A percentile compares a stretch with the other conserved stretches of the same genome.
These are phyloP conservation scores for Beauveria sp. DNA, from an alignment of 2,329 filamentous ascomycete genomes.

Conservation along the genomic window DNA sequence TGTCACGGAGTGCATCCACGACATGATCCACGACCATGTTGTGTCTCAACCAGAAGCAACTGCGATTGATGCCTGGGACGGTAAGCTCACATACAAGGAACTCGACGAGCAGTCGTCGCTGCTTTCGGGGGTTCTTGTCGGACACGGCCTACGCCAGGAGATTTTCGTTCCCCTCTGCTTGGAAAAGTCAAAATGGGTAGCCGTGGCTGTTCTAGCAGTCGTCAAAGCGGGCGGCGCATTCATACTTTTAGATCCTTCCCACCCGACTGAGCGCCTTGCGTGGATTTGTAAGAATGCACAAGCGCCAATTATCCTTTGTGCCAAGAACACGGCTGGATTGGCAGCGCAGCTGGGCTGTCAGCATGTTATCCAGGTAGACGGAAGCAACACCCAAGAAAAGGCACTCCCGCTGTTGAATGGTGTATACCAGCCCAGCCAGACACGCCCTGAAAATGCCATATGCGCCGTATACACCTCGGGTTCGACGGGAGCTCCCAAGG, in stretches of 20 bases:
- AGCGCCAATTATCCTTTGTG: background rate
- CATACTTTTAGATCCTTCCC: slow-evolving; percentile 32
- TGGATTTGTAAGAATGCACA: background rate
- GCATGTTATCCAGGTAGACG: background rate
- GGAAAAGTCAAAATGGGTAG: slow-evolving; percentile 22
- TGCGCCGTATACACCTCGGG: background rate
- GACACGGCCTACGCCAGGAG: slow-evolving; percentile 21
- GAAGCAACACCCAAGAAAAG: background rate
- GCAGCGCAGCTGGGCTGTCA: background rate
- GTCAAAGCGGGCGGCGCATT: slow-evolving; percentile 41
- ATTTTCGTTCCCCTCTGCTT: slow-evolving; percentile 21
- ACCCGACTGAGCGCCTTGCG: background rate
- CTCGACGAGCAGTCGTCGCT: background rate
- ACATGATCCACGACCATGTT: background rate
- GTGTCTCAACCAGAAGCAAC: background rate
- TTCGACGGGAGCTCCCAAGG: background rate
- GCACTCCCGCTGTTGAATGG: background rate
- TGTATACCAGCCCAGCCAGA: background rate
- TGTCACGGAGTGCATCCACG: background rate
- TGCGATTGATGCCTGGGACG: slow-evolving; percentile 42
- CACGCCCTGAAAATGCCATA: background rate
- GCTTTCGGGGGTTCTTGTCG: background rate
- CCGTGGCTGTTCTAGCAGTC: slow-evolving; percentile 21
- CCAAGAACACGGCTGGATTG: background rate
- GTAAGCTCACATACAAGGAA: slow-evolving; percentile 30